phyloP scores from a whole-genome alignment of 2,329 filamentous ascomycete genomes.

The Trichoderma sp. region DNA sequence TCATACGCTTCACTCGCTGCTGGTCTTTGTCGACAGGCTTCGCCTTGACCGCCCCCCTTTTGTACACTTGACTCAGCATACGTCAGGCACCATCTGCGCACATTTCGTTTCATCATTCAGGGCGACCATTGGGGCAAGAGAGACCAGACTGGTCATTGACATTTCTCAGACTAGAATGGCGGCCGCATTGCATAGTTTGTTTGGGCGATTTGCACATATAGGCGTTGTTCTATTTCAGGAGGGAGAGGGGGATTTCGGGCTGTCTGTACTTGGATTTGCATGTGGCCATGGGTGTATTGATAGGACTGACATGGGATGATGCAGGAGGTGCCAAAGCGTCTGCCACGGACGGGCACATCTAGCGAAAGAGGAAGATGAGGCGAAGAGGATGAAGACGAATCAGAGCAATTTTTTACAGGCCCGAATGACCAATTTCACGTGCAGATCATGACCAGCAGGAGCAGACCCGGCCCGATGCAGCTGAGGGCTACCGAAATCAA shows the following conservation, averaged over 20 bases:
- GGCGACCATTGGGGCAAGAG: constrained; percentile 11
- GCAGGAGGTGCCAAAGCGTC: not conserved
- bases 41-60: constrained; percentile 4
- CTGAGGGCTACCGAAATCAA: constrained; percentile 21
- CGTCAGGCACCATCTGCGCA: constrained; percentile 13
- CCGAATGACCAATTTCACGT: too few species aligned
- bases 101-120: not conserved
- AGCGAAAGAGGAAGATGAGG: not conserved
- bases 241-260: not conserved
- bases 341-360: not conserved
- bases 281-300: constrained; percentile 23
- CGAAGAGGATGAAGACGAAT: not conserved
- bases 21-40: constrained; percentile 14
- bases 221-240: constrained; percentile 13
- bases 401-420: not conserved
- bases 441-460: not conserved
- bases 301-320: constrained; percentile 13
- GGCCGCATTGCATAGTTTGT: constrained; percentile 11
- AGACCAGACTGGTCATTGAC: constrained; percentile 17
- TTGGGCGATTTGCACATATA: not conserved
- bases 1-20: not conserved
- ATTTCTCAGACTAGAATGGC: constrained; percentile 21
- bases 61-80: constrained; percentile 18
- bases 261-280: constrained; percentile 10
- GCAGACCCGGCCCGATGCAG: not conserved